Percentiles rank a stretch among this genome's conserved stretches.
Evolutionary conservation across 257 asterid species (phyloP).

Genomic region (Gentiana macrophylla): DNA sequence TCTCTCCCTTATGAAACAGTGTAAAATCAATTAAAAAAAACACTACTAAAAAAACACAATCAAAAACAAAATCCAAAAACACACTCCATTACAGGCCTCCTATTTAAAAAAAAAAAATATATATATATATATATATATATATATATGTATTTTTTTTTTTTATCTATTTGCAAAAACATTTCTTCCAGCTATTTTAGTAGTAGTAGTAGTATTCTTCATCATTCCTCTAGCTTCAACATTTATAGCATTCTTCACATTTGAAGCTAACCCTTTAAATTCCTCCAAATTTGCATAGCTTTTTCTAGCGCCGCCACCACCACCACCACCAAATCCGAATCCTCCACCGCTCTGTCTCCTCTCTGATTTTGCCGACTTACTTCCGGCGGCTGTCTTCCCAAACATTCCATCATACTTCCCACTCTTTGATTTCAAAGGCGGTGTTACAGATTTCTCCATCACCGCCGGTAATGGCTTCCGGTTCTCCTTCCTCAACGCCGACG

Average conservation of each 20-base stretch:
- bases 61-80: background rate
- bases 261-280: slow-evolving; percentile 48
- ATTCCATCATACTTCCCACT: slow-evolving; percentile 41
- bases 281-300: slow-evolving; percentile 70
- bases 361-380: slow-evolving; percentile 49
- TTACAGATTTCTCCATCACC: slow-evolving; percentile 27
- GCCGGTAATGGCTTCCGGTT: slow-evolving; percentile 65
- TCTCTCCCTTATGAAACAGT: too few species aligned
- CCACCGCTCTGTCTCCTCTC: slow-evolving; percentile 71
- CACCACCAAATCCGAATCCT: slow-evolving; percentile 3
- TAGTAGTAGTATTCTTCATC: background rate
- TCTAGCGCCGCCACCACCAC: slow-evolving; percentile 33
- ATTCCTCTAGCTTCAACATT: slow-evolving; percentile 35
- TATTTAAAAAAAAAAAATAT: slow-evolving; percentile 9
- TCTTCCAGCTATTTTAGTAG: slow-evolving; percentile 27
- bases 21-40: too few species aligned
- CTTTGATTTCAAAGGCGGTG: slow-evolving; percentile 48
- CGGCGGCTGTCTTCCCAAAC: slow-evolving; percentile 28
- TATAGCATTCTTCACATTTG: slow-evolving; percentile 39
- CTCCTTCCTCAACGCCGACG: slow-evolving; percentile 70
- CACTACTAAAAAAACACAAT: background rate
- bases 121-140: too few species aligned
- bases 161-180: slow-evolving; percentile 41
- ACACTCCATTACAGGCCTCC: background rate
- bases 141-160: background rate